Percentiles rank a stretch among this genome's conserved stretches.
Evolutionary conservation across 2,329 filamentous ascomycete species (phyloP).

Genomic region (Colletotrichum tropicale): DNA sequence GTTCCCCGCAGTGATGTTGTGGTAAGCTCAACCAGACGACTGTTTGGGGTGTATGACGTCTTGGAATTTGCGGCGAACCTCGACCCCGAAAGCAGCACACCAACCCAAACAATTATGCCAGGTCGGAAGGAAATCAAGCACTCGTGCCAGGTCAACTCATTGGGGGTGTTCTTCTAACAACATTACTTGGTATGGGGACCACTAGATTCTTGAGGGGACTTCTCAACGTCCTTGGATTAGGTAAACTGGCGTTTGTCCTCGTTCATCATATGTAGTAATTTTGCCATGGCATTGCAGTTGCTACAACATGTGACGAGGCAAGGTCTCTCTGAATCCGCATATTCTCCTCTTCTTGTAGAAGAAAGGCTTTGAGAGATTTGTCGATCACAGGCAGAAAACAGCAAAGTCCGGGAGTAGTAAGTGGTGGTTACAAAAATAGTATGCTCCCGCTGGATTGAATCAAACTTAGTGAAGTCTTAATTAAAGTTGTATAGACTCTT

Average conservation of each 20-base stretch:
- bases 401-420: not conserved
- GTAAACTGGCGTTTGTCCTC: not conserved
- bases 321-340: not conserved
- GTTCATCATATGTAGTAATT: not conserved
- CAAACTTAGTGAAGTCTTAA: not conserved
- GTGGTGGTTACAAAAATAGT: not conserved
- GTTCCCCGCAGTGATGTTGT: not conserved
- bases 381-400: not conserved
- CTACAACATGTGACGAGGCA: not conserved
- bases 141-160: not conserved
- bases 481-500: not conserved
- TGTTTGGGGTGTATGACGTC: not conserved
- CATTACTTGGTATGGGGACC: accelerated
- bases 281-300: not conserved
- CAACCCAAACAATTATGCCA: accelerated
- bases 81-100: not conserved
- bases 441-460: not conserved
- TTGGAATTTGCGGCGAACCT: not conserved
- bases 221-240: not conserved
- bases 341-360: not conserved
- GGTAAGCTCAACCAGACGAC: not conserved
- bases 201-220: not conserved
- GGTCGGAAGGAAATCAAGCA: not conserved
- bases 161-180: not conserved
- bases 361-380: not conserved